A percentile compares a stretch with the other conserved stretches of the same genome.
phyloP scores from a whole-genome alignment of 140 eudicot genomes.

The Bidens hawaiensis region DNA sequence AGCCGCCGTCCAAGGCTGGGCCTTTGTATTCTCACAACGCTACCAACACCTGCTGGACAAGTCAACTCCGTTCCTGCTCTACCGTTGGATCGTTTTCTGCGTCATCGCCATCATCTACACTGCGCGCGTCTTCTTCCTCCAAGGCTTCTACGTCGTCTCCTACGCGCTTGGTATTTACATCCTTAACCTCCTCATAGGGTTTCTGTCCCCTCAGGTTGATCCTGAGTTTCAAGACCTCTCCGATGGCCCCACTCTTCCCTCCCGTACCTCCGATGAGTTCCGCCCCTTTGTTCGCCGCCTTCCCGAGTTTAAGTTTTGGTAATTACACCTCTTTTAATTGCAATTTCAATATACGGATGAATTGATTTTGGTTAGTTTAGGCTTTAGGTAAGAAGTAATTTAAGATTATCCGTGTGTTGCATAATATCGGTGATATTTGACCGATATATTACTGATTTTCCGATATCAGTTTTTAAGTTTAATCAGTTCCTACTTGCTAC shows the following conservation, averaged over 20 bases:
- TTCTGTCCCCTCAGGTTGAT: conserved; percentile 71
- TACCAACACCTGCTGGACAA: conserved; percentile 66
- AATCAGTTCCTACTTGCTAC: too few species aligned
- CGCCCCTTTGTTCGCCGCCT: conserved; percentile 89
- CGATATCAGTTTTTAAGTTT: too few species aligned
- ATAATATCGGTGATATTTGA: too few species aligned
- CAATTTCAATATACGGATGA: too few species aligned
- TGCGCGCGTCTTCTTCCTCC: conserved; percentile 45
- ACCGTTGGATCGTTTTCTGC: conserved; percentile 54
- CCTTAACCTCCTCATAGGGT: conserved; percentile 62
- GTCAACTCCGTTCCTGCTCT: conserved; percentile 55
- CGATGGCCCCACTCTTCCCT: conserved; percentile 55
- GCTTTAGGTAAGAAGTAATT: too few species aligned
- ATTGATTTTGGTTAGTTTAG: too few species aligned
- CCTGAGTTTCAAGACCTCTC: conserved; percentile 48
- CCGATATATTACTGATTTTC: too few species aligned
- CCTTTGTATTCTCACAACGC: conserved; percentile 33
- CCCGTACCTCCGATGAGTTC: conserved; percentile 64
- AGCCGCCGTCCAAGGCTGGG: conserved; percentile 41
- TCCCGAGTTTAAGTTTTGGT: conserved; percentile 94
- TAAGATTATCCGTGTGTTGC: too few species aligned
- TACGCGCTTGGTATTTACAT: conserved; percentile 64
- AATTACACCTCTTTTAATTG: too few species aligned
- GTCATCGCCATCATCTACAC: conserved; percentile 38
- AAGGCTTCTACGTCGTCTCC: conserved; percentile 68